Evolutionary conservation across 495 filamentous ascomycete genomes (phyloP), one percentile per base, ranked within the genome.

Genomic region (Platismatia glauca): DNA sequence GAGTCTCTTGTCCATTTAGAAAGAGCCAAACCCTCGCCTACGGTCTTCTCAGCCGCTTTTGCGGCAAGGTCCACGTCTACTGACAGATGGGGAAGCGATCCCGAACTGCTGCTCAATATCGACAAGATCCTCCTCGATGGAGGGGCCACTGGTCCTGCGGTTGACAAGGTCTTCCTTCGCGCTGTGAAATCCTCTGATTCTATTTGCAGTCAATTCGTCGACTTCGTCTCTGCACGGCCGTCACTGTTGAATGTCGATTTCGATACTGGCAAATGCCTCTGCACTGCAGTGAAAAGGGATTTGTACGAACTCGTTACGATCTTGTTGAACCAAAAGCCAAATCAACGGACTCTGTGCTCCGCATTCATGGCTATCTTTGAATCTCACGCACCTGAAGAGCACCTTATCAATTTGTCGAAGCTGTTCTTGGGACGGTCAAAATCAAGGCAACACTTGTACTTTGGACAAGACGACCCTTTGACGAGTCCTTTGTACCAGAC

Each of bases 241-340:
- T 53, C 55, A 7, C 20, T 5, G 20, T 37, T 66, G 35, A 57
- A 66, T 48, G 61, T 60, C 35, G 56, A 63, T 37, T 66, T 63
- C 39, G 56, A 63, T 31, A 24, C 48, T 20, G 64, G 64, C 1
- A 63, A 55, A 56, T 59, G 60, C 44, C 61, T 66, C n/a, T 66
- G 56, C 20, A 12, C 48, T 20, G 64, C 64, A n/a, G 60, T 48
- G 12, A 59, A 31, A 33, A 53, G n/a, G 16, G 24, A 33, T 37
- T 12, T 22, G 8, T 56, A 39, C 41, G n/a, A 63, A 18, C 20
- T 66, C 16, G 60, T 66, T 4, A 22, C 60, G 22, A 34, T 24
- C 4, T 43, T 63, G 20, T 57, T 66, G 33, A 8, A 16, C 20
- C 64, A 56, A 33, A 39, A 15, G 13, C 64, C 64, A 27, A 60